Evolutionary conservation across 345 rosid genomes (phyloP), one percentile per base, ranked within the genome.

Genomic region (Capsella bursapastoris): DNA sequence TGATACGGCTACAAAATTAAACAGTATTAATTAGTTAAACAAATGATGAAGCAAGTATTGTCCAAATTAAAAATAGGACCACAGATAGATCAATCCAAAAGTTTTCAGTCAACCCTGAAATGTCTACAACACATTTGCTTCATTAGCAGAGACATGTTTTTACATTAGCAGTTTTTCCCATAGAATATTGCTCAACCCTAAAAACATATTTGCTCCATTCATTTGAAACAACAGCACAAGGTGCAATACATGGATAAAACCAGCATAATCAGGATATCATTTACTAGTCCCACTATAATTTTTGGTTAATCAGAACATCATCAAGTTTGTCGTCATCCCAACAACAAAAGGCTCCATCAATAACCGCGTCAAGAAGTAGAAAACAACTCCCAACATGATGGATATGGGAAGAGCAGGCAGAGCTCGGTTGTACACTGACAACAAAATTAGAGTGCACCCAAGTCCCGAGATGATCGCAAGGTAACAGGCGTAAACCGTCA

Each of bases 371-470:
- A 92, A 82, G 89, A 94, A 94, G 85, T 94, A 94, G 75, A 94
- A 94, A 61, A 89, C 43, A 59, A 92, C 86, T 47, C 98, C 98
- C 68, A 94, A 66, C 60, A 89, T 65, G 74, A 94, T 91, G 7
- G 98, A 94, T 63, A 94, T 88, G 9, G 98, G 98, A 64, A 94
- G 98, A 25, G 98, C 98, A 15, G 98, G 97, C 67, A 94, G 81
- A 72, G 98, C 98, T 78, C 78, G 83, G 65, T 79, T 90, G 78
- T 86, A 84, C 55, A 92, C 89, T 0, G 96, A 84, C 82, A 95
- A 80, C 89, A 95, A 83, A 41, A 95, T 89, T 53, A 95, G 97
- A 59, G 99, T 95, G 89, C 97, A 95, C 44, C 93, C 99, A 61
- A 92, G 97, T 71, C 99, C 99, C 0, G 97, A 95, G 66, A 95